Base-by-base conservation (phyloP, 1,139 yeast species). In the Candida sojae region DNA sequence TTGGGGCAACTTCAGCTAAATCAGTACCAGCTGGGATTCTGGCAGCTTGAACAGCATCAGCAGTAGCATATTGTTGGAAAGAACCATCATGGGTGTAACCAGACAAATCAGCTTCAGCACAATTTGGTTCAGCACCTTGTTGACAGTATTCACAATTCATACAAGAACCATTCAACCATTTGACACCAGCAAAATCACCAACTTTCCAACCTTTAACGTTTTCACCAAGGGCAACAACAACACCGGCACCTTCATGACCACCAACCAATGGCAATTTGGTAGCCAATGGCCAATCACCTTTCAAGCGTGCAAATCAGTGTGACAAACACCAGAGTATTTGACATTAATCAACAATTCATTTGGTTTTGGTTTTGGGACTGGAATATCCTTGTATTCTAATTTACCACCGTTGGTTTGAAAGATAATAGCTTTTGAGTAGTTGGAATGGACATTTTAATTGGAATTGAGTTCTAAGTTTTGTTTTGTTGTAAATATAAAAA, bases 201-300 rank as follows among this genome's bases (percentile, higher is more conserved):
- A 85, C 66, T 63, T 85, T 78, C 74, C 87, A 85, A 38, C 85
- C 84, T 59, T 71, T 77, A 57, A 86, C 95, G 56, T 81, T 76
- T 40, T 72, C 72, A 62, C 93, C 95, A 73, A 81, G 57, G 78
- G 60, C 90, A 51, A 86, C 92, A 54, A 87, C 93, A 35, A 82
- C 81, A 69, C 95, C 95, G 35, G 92, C 91, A 71, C 93, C 93
- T 71, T 87, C 95, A 75, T 87, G 95, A 61, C 95, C 95, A 55
- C 90, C 91, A 46, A 85, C 88, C 57, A 84, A 71, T 23, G 90
- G 90, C 54, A 82, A 73, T 67, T 84, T 84, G 56, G 84, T 79
- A 47, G 71, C 72, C 58, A 82, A 66, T 50, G 87, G 86, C 87
- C 87, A 84, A 67, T 84, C 89, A 55, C 87, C 88, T 64, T 82